These are phyloP conservation scores for Didymella pomorum DNA, from an alignment of 2,329 filamentous ascomycete genomes.

Conservation along the genomic window DNA sequence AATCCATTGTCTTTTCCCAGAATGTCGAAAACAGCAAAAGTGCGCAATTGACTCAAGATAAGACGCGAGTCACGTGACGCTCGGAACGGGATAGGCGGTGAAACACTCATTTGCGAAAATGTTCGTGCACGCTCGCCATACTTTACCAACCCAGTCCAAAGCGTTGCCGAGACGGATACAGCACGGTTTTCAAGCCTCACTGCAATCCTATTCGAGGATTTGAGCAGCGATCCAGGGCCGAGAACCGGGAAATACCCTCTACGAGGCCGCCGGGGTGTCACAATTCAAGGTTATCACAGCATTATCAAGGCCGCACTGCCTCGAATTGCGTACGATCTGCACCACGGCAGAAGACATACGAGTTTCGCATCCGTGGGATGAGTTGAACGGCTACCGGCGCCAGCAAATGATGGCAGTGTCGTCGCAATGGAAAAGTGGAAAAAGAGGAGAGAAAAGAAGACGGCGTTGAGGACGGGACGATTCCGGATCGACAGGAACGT, in stretches of 20 bases:
- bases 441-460: background rate
- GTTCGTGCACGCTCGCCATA: conserved; percentile 22
- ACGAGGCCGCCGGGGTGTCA: background rate
- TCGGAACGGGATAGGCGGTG: conserved; percentile 13
- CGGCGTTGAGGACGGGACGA: background rate
- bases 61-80: conserved; percentile 9
- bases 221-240: conserved; percentile 2
- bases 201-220: conserved; percentile 1
- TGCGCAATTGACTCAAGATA: conserved; percentile 18
- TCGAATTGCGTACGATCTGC: background rate
- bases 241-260: background rate
- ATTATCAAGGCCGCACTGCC: conserved; percentile 2
- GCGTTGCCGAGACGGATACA: conserved; percentile 11
- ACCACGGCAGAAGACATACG: background rate
- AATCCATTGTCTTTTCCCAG: background rate
- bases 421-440: conserved; percentile 6
- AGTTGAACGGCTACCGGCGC: background rate
- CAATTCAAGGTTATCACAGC: background rate
- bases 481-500: conserved; percentile 1
- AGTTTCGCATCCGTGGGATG: background rate
- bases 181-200: conserved; percentile 2
- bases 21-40: conserved; percentile 2
- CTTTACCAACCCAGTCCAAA: conserved; percentile 12
- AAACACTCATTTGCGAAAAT: conserved; percentile 19
- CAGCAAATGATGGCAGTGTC: background rate